A percentile compares a stretch with the other conserved stretches of the same genome.
Evolutionary conservation across 495 filamentous ascomycete genomes (phyloP).

Genomic region (Hyaloscypha variabilis): DNA sequence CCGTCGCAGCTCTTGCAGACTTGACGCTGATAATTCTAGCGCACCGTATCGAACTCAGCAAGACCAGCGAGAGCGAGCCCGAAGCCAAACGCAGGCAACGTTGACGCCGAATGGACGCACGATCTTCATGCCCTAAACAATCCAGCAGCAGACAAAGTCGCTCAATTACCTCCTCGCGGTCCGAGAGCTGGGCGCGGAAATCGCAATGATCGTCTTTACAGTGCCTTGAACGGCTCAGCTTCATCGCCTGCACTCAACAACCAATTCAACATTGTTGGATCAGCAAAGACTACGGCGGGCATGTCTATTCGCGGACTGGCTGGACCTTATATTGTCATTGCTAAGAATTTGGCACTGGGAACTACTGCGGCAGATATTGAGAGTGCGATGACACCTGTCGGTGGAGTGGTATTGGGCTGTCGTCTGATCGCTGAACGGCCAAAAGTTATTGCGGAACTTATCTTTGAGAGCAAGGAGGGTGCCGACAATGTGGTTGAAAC

Average conservation of each 20-base stretch:
- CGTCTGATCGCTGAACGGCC: constrained; percentile 69
- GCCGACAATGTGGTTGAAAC: constrained; percentile 80
- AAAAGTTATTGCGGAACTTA: constrained; percentile 83
- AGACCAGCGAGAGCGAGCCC: constrained; percentile 41
- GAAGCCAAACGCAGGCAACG: constrained; percentile 41
- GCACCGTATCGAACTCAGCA: constrained; percentile 47
- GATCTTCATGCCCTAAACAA: constrained; percentile 50
- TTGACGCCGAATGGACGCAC: constrained; percentile 61
- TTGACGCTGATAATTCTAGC: constrained; percentile 31
- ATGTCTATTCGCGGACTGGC: constrained; percentile 81
- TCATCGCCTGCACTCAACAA: constrained; percentile 34
- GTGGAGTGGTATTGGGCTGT: constrained; percentile 72
- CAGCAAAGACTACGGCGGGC: constrained; percentile 41
- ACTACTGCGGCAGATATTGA: constrained; percentile 96
- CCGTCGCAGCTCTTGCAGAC: background rate
- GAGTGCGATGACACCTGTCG: constrained; percentile 74
- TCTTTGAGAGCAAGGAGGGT: constrained; percentile 73
- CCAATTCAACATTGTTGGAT: constrained; percentile 35
- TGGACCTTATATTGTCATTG: constrained; percentile 81
- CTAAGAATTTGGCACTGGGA: constrained; percentile 87
- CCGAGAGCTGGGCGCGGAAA: constrained; percentile 34
- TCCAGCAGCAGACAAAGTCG: constrained; percentile 31
- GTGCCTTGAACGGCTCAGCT: constrained; percentile 35
- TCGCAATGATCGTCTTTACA: constrained; percentile 37
- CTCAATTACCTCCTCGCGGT: constrained; percentile 34